These are phyloP conservation scores for Aspergillus ustus DNA, from an alignment of 2,329 filamentous ascomycete species.

Conservation along the genomic window DNA sequence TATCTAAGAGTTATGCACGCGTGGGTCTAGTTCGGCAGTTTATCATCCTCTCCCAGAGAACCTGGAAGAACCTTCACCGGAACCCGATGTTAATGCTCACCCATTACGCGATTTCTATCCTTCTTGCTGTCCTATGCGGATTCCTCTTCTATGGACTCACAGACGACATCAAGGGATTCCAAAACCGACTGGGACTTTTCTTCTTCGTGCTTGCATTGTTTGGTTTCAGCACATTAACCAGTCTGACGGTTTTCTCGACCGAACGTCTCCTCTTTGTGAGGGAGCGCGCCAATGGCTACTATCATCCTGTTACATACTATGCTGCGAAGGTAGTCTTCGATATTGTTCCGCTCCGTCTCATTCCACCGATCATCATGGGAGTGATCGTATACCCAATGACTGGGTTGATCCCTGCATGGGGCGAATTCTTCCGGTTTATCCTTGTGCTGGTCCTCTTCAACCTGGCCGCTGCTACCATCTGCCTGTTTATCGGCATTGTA, in stretches of 20 bases:
- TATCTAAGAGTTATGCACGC: constrained; percentile 81
- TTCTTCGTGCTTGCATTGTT: constrained; percentile 96
- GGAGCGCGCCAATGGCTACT: constrained; percentile 96
- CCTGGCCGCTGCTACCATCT: constrained; percentile 88
- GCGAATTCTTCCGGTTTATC: constrained; percentile 89
- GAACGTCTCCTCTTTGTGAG: constrained; percentile 90
- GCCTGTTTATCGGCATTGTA: constrained; percentile 93
- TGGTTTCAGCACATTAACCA: constrained; percentile 94
- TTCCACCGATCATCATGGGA: constrained; percentile 93
- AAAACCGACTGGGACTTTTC: constrained; percentile 95
- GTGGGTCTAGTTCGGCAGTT: constrained; percentile 83
- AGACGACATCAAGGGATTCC: constrained; percentile 95
- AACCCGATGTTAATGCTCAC: constrained; percentile 99
- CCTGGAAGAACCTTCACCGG: constrained; percentile 96
- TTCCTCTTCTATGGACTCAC: constrained; percentile 96
- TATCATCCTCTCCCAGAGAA: constrained; percentile 82
- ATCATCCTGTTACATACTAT: constrained; percentile 92
- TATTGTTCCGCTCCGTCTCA: constrained; percentile 88
- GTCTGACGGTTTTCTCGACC: constrained; percentile 87
- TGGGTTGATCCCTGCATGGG: constrained; percentile 78
- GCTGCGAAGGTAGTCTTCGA: constrained; percentile 97
- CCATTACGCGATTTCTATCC: constrained; percentile 95
- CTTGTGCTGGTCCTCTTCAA: constrained; percentile 95
- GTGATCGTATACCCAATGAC: constrained; percentile 98
- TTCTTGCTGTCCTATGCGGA: constrained; percentile 90